phyloP scores from a whole-genome alignment of 345 rosid genomes.

The Punica granatum region DNA sequence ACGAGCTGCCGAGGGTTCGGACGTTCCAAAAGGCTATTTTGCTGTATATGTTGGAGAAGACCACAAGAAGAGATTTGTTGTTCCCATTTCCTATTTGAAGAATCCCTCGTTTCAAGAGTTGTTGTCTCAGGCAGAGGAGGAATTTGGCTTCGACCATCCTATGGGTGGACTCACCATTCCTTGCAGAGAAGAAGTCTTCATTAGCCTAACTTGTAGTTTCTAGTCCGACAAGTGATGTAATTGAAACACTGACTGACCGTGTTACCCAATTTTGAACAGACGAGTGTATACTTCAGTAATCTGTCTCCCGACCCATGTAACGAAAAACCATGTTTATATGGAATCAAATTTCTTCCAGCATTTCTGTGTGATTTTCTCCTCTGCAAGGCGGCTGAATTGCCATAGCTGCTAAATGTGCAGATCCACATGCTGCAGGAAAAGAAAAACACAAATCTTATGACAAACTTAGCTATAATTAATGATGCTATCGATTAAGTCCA shows the following conservation, averaged over 20 bases:
- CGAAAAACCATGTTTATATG: neutral
- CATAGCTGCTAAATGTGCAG: no score
- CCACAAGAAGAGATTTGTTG: slow-evolving; percentile 25
- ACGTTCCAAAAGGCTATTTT: slow-evolving; percentile 29
- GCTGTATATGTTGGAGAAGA: slow-evolving; percentile 32
- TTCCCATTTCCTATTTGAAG: slow-evolving; percentile 31
- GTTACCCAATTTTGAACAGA: neutral
- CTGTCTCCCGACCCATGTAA: neutral
- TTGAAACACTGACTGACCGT: neutral
- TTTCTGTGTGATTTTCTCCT: neutral
- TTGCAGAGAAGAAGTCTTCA: slow-evolving; percentile 30
- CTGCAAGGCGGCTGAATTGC: neutral
- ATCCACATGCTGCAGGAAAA: no score
- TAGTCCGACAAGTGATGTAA: neutral
- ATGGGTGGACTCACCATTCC: slow-evolving; percentile 32
- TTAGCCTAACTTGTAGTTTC: slow-evolving; percentile 13
- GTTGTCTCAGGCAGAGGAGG: slow-evolving; percentile 32
- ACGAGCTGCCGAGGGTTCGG: neutral
- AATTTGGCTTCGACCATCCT: slow-evolving; percentile 36
- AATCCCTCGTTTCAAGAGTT: slow-evolving; percentile 31
- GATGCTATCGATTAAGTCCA: no score
- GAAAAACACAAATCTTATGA: no score
- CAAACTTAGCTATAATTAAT: no score
- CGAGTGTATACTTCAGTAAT: neutral
- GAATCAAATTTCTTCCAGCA: neutral